Conservation (phyloP, 495 filamentous ascomycete species). For the Annulohypoxylon bovei region DNA sequence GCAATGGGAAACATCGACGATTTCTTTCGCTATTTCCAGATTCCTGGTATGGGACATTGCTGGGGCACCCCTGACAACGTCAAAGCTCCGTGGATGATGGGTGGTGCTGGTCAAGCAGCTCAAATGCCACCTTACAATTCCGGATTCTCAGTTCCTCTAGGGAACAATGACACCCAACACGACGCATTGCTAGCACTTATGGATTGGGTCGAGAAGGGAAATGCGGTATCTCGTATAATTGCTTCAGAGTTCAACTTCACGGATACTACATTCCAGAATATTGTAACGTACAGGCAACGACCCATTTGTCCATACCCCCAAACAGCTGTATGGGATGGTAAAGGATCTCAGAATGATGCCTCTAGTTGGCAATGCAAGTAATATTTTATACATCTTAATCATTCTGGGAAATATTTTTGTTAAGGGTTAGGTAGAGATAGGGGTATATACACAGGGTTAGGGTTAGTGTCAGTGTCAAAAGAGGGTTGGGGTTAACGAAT, state of each 20-base stretch:
- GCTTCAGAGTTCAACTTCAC: slow-evolving; percentile 53
- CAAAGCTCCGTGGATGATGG: slow-evolving; percentile 60
- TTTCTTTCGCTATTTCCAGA: slow-evolving; percentile 55
- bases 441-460: neutral
- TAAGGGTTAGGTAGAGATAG: neutral
- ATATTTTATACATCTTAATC: neutral
- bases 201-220: slow-evolving; percentile 62
- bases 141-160: slow-evolving; percentile 48
- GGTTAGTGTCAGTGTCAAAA: neutral
- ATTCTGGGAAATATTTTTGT: too few species aligned
- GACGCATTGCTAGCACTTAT: slow-evolving; percentile 61
- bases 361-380: slow-evolving; percentile 42
- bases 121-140: slow-evolving; percentile 41
- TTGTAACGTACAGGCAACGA: slow-evolving; percentile 52
- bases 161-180: slow-evolving; percentile 55
- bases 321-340: slow-evolving; percentile 32
- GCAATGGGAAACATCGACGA: slow-evolving; percentile 47
- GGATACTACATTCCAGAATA: slow-evolving; percentile 31
- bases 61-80: slow-evolving; percentile 43
- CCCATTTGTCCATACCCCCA: slow-evolving; percentile 56
- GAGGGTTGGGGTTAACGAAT: neutral
- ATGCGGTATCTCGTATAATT: slow-evolving; percentile 49
- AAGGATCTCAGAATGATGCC: slow-evolving; percentile 37
- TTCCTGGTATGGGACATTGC: slow-evolving; percentile 59
- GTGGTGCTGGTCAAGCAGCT: slow-evolving; percentile 50